phyloP scores from a whole-genome alignment of 768 basidiomycete genomes.

The Termitomyces bulborhizus region DNA sequence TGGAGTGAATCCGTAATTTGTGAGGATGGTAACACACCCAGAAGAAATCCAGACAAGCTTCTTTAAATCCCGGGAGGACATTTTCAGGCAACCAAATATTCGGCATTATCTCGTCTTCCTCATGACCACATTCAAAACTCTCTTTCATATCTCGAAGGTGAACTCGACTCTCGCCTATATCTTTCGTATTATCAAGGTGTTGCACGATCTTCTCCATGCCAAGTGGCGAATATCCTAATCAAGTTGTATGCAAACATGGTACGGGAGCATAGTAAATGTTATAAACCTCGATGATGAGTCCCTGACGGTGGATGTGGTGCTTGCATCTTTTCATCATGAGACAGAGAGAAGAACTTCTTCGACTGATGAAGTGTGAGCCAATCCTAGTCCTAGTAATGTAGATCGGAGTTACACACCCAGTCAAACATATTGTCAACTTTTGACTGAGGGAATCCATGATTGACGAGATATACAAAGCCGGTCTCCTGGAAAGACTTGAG shows the following conservation, averaged over 20 bases:
- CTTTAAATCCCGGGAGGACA: constrained; percentile 46
- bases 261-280: constrained; percentile 6
- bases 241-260: neutral
- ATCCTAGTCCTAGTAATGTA: neutral
- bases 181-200: constrained; percentile 26
- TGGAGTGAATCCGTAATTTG: neutral
- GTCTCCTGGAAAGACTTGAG: constrained; percentile 36
- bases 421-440: constrained; percentile 34
- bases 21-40: constrained; percentile 28
- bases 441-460: constrained; percentile 32
- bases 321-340: constrained; percentile 31
- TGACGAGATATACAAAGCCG: constrained; percentile 44
- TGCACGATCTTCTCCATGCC: constrained; percentile 35
- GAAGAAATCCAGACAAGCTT: constrained; percentile 46
- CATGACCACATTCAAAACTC: constrained; percentile 50
- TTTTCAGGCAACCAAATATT: constrained; percentile 56
- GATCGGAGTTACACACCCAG: constrained; percentile 23
- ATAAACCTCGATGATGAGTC: constrained; percentile 35
- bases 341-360: constrained; percentile 30
- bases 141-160: constrained; percentile 40
- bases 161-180: constrained; percentile 20
- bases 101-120: constrained; percentile 37
- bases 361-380: constrained; percentile 21
- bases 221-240: constrained; percentile 30
- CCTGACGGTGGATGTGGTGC: constrained; percentile 42